phyloP scores from a whole-genome alignment of 2,329 filamentous ascomycete genomes.

The Aspergillus novofumigatus region DNA sequence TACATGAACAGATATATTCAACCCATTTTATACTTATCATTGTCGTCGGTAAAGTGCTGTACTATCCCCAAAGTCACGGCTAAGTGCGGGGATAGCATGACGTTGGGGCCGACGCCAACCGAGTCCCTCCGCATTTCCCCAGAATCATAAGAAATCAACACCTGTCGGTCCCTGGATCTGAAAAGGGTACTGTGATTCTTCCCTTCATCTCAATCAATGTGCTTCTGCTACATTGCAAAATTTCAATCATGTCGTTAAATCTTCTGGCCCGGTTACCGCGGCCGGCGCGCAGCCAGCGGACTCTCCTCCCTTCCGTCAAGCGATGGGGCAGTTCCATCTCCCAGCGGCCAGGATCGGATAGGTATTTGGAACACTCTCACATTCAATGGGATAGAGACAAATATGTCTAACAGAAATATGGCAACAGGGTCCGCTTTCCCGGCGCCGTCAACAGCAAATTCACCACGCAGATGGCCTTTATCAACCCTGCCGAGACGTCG shows the following conservation, averaged over 20 bases:
- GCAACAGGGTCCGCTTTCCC: constrained; percentile 64
- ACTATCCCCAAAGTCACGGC: neutral
- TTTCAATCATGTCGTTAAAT: constrained; percentile 7
- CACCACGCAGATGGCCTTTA: constrained; percentile 73
- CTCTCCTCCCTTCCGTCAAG: constrained; percentile 14
- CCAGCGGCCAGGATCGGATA: constrained; percentile 56
- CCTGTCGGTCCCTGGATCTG: neutral
- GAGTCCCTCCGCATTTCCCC: constrained; percentile 17
- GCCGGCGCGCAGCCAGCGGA: constrained; percentile 1
- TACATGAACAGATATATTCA: neutral
- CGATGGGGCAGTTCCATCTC: constrained; percentile 54
- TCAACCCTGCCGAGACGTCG: constrained; percentile 64
- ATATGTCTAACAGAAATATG: constrained; percentile 5
- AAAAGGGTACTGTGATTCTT: constrained; percentile 1
- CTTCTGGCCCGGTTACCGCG: constrained; percentile 8
- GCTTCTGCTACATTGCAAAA: neutral
- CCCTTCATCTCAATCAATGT: constrained; percentile 2
- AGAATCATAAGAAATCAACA: neutral
- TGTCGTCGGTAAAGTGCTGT: neutral
- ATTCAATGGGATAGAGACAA: neutral
- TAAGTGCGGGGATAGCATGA: constrained; percentile 1
- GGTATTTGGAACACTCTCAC: constrained; percentile 39
- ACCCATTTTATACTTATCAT: neutral
- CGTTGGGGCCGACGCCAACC: constrained; percentile 25
- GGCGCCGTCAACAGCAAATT: constrained; percentile 96